phyloP scores from a whole-genome alignment of 2,329 filamentous ascomycete genomes.

The Sporothrix sp. region DNA sequence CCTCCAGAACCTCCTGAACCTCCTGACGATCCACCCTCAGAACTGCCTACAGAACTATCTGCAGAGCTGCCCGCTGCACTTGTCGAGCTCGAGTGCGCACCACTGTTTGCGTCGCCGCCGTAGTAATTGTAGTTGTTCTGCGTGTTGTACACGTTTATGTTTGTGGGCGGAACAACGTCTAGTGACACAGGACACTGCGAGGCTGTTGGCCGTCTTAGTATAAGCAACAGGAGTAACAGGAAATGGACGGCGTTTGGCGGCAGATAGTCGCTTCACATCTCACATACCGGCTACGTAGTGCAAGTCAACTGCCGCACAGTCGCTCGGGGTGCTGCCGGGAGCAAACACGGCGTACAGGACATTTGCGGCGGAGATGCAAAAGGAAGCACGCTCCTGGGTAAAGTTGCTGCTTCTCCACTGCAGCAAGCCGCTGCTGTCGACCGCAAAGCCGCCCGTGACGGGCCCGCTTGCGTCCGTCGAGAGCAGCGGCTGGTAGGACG shows the following conservation, averaged over 20 bases:
- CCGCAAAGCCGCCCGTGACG: not conserved
- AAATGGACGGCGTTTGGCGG: too few species aligned
- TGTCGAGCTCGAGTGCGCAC: too few species aligned
- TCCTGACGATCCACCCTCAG: too few species aligned
- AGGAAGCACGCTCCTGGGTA: not conserved
- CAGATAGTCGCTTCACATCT: too few species aligned
- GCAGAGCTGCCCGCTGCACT: too few species aligned
- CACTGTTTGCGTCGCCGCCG: not conserved
- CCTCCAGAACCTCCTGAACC: not conserved
- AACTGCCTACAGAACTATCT: too few species aligned
- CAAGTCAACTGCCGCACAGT: not conserved
- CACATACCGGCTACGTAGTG: not conserved
- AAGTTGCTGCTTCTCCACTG: slow-evolving; percentile 1
- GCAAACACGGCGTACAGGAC: not conserved
- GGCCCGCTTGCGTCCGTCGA: too few species aligned
- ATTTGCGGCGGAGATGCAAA: not conserved
- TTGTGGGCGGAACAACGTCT: not conserved
- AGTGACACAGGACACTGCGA: not conserved
- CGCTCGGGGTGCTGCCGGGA: not conserved
- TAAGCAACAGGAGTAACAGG: too few species aligned
- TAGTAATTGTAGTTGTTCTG: slow-evolving; percentile 6
- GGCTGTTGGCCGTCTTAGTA: not conserved
- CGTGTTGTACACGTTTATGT: slow-evolving; percentile 7
- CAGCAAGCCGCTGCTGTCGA: not conserved
- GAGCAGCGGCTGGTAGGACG: not conserved